A percentile compares a stretch with the other conserved stretches of the same genome.
Evolutionary conservation across 2,329 filamentous ascomycete genomes (phyloP).

Genomic region (Monilinia fructigena): DNA sequence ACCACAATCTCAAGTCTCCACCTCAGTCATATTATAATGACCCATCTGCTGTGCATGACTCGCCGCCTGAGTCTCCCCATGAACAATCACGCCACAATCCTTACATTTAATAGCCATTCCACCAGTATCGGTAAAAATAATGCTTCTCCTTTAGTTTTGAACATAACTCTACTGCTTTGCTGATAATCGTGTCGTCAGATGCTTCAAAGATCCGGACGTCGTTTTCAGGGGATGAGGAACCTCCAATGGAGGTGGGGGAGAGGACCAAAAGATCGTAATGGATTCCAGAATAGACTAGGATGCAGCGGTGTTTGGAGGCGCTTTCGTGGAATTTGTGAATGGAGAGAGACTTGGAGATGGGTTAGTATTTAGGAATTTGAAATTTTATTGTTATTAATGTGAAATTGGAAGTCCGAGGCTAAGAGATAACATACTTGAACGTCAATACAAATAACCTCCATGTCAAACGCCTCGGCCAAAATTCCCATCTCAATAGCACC

Average conservation of each 20-base stretch:
- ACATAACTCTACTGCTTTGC: slow-evolving; percentile 64
- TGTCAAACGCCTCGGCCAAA: slow-evolving; percentile 76
- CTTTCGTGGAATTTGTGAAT: slow-evolving; percentile 75
- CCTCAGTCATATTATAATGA: slow-evolving; percentile 58
- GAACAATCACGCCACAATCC: slow-evolving; percentile 65
- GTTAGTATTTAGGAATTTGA: slow-evolving; percentile 40
- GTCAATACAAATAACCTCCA: slow-evolving; percentile 84
- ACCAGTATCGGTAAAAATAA: slow-evolving; percentile 86
- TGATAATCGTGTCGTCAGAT: slow-evolving; percentile 65
- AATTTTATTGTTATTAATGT: not conserved
- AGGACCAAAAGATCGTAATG: slow-evolving; percentile 89
- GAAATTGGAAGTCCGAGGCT: not conserved
- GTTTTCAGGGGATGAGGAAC: slow-evolving; percentile 50
- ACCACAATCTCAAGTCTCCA: slow-evolving; percentile 31
- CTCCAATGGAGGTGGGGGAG: slow-evolving; percentile 52
- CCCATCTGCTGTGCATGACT: slow-evolving; percentile 62
- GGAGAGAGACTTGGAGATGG: slow-evolving; percentile 47
- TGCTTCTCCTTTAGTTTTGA: slow-evolving; percentile 66
- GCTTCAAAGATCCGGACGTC: slow-evolving; percentile 64
- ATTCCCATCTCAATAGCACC: slow-evolving; percentile 88
- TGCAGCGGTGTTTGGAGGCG: slow-evolving; percentile 52
- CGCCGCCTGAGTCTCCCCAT: slow-evolving; percentile 62
- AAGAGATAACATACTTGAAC: slow-evolving; percentile 52
- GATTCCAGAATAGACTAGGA: slow-evolving; percentile 87
- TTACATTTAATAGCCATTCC: slow-evolving; percentile 79